Evolutionary conservation across 345 rosid species (phyloP), one percentile per base, ranked within the genome.

Genomic region (Pugionium dolabratum): DNA sequence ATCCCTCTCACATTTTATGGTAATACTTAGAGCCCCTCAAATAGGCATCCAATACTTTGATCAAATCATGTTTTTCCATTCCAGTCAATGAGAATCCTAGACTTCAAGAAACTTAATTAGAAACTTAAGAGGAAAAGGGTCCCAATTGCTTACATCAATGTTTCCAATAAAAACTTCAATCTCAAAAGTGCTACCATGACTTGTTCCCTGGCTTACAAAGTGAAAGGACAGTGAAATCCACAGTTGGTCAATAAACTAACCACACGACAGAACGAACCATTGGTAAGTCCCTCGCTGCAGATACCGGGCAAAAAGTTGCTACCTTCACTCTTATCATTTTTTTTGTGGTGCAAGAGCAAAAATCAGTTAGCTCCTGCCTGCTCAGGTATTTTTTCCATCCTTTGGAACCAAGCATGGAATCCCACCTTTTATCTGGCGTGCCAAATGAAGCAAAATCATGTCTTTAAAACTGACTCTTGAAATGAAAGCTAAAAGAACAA

Each of bases 361-460:
- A 43, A 54, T 39, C 36, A 66, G 66, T 5, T 31, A 60, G 44
- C 57, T 66, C 59, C 66, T 59, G 77, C 79, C 9, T 35, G 58
- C 36, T 78, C 87, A 26, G 87, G 83, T 37, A 91, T 79, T 82
- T 82, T 82, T 87, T 52, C 95, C 95, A 67, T 92, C 95, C 59
- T 58, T 78, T 29, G 95, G 96, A 58, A 79, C 83, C 79, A 89
- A 81, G 77, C 85, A 78, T 62, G 98, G 98, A 41, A 92, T 78
- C 66, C 95, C 92, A 76, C 81, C 84, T 50, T 89, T 84, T 51
- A 91, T 75, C 95, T 89, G 63, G 45, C 39, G 69, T 71, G 64
- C 39, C 32, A 55, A 47, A 10, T 35, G 29, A 63, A 39, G 30
- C 30, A 46, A 54, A 30, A 62, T 39, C 63, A 62, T 62, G 18